Evolutionary conservation across 225 moss, liverwort and hornwort genomes (phyloP), one percentile per base, ranked within the genome.

Genomic region (Thuidium tamariscinum): DNA sequence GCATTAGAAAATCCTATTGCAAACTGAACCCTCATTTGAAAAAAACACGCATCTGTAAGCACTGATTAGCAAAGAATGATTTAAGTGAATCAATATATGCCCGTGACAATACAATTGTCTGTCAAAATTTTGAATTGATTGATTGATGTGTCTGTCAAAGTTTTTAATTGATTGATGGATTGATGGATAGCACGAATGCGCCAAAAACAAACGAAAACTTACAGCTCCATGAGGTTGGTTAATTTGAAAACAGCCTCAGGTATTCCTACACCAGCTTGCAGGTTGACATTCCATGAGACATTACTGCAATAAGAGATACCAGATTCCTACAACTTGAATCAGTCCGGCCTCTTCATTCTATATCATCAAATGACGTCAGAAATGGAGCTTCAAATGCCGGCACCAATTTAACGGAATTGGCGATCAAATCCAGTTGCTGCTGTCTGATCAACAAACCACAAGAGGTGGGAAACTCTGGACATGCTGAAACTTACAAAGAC

Each of bases 221-320:
- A 91, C 90, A 91, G 79, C 46, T 91, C 91, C 4, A 81, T 88
- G 63, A 91, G 89, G 70, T 89, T 91, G 57, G 88, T 85, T 63
- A 91, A 80, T 23, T 79, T 46, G 55, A 87, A 81, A 54, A 91
- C 66, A 32, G 83, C 88, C 3, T 27, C 89, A 54, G 88, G 91
- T 27, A 91, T 80, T 21, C 90, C 90, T 77, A 82, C 64, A 65
- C 82, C 85, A 71, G 27, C 42, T 78, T 49, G 4, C 48, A 83
- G 48, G 49, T n/a, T 19, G 34, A 59, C 0, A 46, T 79, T 91
- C 84, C 78, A 82, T 46, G 89, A 89, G 26, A 89, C 82, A 87
- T 91, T 91, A 42, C 91, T 91, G 91, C 87, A 74, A 80, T 48
- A 51, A 49, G 29, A 78, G 26, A 25, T 4, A 46, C 39, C 17